Evolutionary conservation across 2,329 filamentous ascomycete species (phyloP), one percentile per base, ranked within the genome.

Genomic region (Diaporthe aspalathi): DNA sequence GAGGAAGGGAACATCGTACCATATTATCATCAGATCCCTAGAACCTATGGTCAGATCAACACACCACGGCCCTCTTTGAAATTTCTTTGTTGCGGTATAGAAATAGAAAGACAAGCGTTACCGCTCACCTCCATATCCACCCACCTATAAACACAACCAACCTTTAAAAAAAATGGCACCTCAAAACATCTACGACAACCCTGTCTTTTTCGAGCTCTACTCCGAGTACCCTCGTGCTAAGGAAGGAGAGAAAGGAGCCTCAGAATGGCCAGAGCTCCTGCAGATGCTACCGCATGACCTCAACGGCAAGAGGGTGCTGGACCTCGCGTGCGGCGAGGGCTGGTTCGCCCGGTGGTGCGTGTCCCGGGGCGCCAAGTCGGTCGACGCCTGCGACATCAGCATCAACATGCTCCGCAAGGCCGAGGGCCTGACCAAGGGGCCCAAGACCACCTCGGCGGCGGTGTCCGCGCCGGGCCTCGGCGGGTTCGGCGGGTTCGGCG

Each of bases 291-390:
- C 82, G 2, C 24, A 70, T 9, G 56, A 75, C 47, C 74, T 82
- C 52, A 67, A 68, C 11, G 79, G 76, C n/a, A 71, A 76, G 5
- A 74, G 72, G 20, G 75, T 85, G 38, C 79, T 86, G 11, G 83
- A 86, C 74, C 78, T 86, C 5, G 84, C 83, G 5, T 86, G 84
- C 74, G 84, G 84, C 17, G 82, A 83, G 72, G 84, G 84, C 24
- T 85, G 83, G 83, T 84, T 85, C 72, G 76, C 79, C 40, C 81
- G 83, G n/a, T 85, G 80, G 78, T 82, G 83, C 14, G 74, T 77
- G 62, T 80, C 81, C 49, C 75, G 80, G 24, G 82, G 82, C 7
- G 83, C 82, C 12, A 71, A 70, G 11, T 72, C 73, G 16, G 80
- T 84, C 45, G 77, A 76, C 22, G 83, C 77, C 6, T 75, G 84